Evolutionary conservation across 2,329 filamentous ascomycete species (phyloP), one percentile per base, ranked within the genome.

Genomic region (Rosellinia necatrix): DNA sequence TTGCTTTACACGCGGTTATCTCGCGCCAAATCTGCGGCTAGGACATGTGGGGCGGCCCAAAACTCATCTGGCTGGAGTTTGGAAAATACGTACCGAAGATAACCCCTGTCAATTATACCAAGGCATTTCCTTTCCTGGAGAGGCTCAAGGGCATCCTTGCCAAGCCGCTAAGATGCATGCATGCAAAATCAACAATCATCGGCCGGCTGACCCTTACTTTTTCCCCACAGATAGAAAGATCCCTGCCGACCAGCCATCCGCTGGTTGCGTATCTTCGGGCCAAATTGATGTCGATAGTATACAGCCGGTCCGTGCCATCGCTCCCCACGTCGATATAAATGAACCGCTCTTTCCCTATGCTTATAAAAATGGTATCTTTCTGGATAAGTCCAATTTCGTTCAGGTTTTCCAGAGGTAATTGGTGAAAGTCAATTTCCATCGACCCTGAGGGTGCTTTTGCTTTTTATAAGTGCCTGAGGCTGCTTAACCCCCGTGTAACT

Each of bases 21-120:
- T 64, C 53, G 59, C 61, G 59, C 60, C 51, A 58, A 56, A 60
- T 53, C 50, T 59, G 56, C 59, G 53, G 53, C 55, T 63, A 47
- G 56, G 44, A 55, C 30, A 50, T 30, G 49, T 51, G 53, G 57
- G 51, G 30, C 43, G 27, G 30, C 30, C 30, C 50, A 37, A 48
- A 47, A 42, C 21, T 19, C 12, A n/a, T 32, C 27, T 48, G 3
- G 6, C 32, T 12, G 25, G 52, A 55, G 52, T 59, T n/a, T n/a
- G n/a, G 49, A 51, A 43, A 57, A 47, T 59, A 61, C 54, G 51
- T 58, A 51, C 44, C 54, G 49, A 41, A 22, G 8, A 10, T 9
- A 24, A 30, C 13, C 35, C 48, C 38, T 54, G 29, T 25, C 43
- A 3, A 25, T 17, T 44, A 29, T 52, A 37, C 53, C 54, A 62